Conservation (phyloP, 31 red algal species). For the Bonnemaisonia californica region DNA sequence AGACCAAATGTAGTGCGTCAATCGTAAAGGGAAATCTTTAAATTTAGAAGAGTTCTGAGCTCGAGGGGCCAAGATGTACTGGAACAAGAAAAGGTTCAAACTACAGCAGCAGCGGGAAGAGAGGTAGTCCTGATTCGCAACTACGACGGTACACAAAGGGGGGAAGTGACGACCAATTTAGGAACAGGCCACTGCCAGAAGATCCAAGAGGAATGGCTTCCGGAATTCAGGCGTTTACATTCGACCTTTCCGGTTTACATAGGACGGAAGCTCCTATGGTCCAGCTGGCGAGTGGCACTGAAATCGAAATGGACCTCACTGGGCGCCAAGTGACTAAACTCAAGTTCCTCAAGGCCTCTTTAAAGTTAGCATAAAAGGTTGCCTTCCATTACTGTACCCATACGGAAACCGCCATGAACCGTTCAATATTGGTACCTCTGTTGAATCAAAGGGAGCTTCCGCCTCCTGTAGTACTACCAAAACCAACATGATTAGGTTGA, state of each 20-base stretch:
- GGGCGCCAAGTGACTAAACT: background rate
- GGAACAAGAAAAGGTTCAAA: no score
- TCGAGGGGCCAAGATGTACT: no score
- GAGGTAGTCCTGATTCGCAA: no score
- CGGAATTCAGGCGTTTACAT: background rate
- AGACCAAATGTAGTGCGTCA: no score
- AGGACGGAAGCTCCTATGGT: background rate
- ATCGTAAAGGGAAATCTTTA: no score
- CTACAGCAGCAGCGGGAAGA: no score
- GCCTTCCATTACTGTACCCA: conserved; percentile 10
- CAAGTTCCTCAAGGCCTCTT: background rate
- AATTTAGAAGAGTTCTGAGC: no score
- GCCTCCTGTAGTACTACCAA: background rate
- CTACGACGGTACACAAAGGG: no score
- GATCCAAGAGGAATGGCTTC: no score
- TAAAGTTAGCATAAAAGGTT: background rate
- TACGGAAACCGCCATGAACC: background rate
- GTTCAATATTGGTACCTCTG: background rate
- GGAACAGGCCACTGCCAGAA: no score
- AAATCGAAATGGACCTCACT: background rate
- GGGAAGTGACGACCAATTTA: no score
- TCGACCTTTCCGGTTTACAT: background rate
- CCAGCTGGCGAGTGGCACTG: background rate
- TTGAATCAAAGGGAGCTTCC: background rate
- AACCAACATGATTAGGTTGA: background rate